Conservation (phyloP, 768 basidiomycete species). For the Tulasnella sp. region DNA sequence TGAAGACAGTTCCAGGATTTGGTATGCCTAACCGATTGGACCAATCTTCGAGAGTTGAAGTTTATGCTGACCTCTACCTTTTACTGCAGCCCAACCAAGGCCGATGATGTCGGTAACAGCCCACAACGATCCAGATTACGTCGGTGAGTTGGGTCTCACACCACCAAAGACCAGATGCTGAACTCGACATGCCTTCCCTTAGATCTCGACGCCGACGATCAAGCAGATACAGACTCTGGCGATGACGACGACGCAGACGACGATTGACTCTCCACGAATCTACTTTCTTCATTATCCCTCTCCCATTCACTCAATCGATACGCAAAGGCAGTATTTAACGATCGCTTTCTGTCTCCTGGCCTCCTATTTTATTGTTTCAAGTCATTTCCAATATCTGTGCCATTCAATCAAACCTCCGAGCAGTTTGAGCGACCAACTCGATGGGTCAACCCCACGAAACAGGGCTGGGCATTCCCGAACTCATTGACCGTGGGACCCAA, state of each 20-base stretch:
- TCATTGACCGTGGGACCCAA: neutral
- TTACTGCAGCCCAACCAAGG: neutral
- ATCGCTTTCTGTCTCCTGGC: neutral
- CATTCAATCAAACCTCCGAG: neutral
- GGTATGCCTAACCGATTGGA: neutral
- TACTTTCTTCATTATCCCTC: neutral
- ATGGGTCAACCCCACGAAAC: neutral
- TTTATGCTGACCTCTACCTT: neutral
- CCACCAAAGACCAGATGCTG: neutral
- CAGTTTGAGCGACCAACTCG: neutral
- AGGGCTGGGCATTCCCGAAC: neutral
- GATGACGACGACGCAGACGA: neutral
- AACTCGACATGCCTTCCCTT: neutral
- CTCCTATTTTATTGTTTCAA: neutral
- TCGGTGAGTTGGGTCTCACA: neutral
- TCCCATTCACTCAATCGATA: neutral
- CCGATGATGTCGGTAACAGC: conserved; percentile 7
- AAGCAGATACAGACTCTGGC: neutral
- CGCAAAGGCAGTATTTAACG: neutral
- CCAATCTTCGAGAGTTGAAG: neutral
- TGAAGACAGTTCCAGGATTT: neutral
- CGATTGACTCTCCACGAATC: neutral
- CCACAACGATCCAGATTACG: neutral
- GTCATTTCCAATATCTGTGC: neutral
- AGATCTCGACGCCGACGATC: neutral